A percentile compares a stretch with the other conserved stretches of the same genome.
Conservation (phyloP, 176 grass and related monocot genomes). For the Panicum miliaceum region DNA sequence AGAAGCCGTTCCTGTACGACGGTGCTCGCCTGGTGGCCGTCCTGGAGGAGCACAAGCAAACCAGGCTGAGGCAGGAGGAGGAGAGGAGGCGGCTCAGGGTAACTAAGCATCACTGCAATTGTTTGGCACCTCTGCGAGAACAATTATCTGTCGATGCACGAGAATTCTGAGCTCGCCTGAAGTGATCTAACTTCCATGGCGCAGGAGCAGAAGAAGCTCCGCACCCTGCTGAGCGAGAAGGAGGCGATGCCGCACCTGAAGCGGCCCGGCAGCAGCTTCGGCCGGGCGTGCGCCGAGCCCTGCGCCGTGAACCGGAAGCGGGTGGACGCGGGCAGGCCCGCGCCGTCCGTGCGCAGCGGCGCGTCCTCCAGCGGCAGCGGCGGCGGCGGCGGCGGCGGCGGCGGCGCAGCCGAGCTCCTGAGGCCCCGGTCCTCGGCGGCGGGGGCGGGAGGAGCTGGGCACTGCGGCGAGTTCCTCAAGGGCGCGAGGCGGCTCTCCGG, state of each 20-base stretch:
- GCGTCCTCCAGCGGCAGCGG: neutral
- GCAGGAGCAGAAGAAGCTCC: slow-evolving; percentile 80
- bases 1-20: slow-evolving; percentile 68
- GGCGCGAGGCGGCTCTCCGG: slow-evolving; percentile 34
- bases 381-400: neutral
- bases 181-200: neutral
- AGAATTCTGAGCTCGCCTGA: neutral
- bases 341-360: slow-evolving; percentile 52
- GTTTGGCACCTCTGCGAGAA: neutral
- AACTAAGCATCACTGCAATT: neutral
- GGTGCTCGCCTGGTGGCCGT: slow-evolving; percentile 58
- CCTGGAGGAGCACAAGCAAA: slow-evolving; percentile 66
- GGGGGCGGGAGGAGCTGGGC: neutral
- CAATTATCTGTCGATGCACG: accelerated
- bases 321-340: slow-evolving; percentile 39
- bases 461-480: slow-evolving; percentile 31
- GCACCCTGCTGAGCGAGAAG: slow-evolving; percentile 55
- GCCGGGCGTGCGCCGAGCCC: slow-evolving; percentile 44
- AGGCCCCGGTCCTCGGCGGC: slow-evolving; percentile 49
- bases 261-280: slow-evolving; percentile 52
- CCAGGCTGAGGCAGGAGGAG: slow-evolving; percentile 55
- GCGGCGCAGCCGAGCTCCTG: slow-evolving; percentile 3
- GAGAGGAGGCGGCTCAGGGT: slow-evolving; percentile 58
- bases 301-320: slow-evolving; percentile 47
- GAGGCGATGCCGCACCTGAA: slow-evolving; percentile 66